Conservation (phyloP, 2,329 filamentous ascomycete genomes). For the Dothideomycetes sp. region DNA sequence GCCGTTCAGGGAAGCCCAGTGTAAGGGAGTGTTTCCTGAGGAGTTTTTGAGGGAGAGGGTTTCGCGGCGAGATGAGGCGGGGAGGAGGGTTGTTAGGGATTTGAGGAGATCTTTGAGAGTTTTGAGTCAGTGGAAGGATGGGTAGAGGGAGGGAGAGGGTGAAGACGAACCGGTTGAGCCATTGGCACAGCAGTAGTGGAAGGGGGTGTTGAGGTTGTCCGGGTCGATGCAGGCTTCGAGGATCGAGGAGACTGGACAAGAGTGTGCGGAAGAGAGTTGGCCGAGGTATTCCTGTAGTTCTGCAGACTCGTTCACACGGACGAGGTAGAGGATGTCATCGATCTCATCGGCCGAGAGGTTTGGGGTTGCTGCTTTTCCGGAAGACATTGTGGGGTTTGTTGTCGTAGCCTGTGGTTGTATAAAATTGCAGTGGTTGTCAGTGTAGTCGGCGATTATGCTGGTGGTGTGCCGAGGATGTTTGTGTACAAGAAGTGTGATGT, state of each 20-base stretch:
- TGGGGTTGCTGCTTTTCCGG: conserved; percentile 9
- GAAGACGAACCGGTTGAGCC: conserved; percentile 61
- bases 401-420: not conserved
- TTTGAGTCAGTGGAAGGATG: not conserved
- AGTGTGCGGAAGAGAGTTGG: conserved; percentile 53
- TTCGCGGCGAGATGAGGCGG: conserved; percentile 19
- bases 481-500: too few species aligned
- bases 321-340: conserved; percentile 84
- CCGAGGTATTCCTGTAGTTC: conserved; percentile 56
- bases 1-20: conserved; percentile 89
- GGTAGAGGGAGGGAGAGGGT: too few species aligned
- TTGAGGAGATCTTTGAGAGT: conserved; percentile 15
- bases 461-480: not conserved
- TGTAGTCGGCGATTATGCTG: not conserved
- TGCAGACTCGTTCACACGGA: conserved; percentile 64
- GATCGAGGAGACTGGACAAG: conserved; percentile 49
- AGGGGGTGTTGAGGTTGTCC: conserved; percentile 63
- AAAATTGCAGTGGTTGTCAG: not conserved
- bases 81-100: conserved; percentile 12
- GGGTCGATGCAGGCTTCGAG: conserved; percentile 63
- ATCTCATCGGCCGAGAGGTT: conserved; percentile 52
- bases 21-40: conserved; percentile 81
- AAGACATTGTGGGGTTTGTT: conserved; percentile 1
- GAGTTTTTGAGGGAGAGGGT: conserved; percentile 64
- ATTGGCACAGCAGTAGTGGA: conserved; percentile 92